A percentile compares a stretch with the other conserved stretches of the same genome.
phyloP scores from a whole-genome alignment of 371 early-diverging fungal genomes.

The Phascolomyces articulosus region DNA sequence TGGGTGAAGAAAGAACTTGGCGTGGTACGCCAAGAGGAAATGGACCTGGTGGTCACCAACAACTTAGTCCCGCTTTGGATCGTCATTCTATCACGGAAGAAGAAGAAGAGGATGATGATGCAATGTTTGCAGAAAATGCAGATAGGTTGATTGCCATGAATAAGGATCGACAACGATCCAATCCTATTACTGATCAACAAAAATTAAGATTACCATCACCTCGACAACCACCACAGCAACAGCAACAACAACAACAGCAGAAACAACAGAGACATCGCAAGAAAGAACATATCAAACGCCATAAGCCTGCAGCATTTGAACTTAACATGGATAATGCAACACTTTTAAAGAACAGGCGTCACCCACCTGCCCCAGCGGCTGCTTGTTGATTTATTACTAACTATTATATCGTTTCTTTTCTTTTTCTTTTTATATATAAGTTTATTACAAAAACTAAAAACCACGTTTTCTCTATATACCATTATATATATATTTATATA shows the following conservation, averaged over 20 bases:
- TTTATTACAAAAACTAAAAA: too few relatives aligned
- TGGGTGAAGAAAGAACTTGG: slow-evolving; percentile 56
- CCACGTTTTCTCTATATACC: not conserved
- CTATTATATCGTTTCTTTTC: too few relatives aligned
- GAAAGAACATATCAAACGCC: not conserved
- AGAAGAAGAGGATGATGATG: slow-evolving; percentile 12
- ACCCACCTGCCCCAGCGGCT: slow-evolving; percentile 7
- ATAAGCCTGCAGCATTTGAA: slow-evolving; percentile 13
- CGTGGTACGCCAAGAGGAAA: not conserved
- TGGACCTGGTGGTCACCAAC: not conserved
- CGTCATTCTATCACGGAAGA: not conserved
- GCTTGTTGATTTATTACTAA: not conserved
- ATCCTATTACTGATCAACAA: not conserved
- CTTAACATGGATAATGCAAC: slow-evolving; percentile 26
- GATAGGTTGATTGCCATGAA: slow-evolving; percentile 8
- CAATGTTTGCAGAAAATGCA: slow-evolving; percentile 9
- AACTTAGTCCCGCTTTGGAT: not conserved
- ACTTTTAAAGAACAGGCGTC: slow-evolving; percentile 20
- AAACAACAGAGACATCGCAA: not conserved
- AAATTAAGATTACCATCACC: not conserved
- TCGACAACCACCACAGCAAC: not conserved
- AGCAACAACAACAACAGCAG: not conserved
- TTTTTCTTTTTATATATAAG: not conserved
- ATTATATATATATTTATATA: too few relatives aligned
- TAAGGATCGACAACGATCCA: slow-evolving; percentile 4